These are phyloP conservation scores for Gossypium trilobum DNA, from an alignment of 441 rosid species.

Conservation along the genomic window DNA sequence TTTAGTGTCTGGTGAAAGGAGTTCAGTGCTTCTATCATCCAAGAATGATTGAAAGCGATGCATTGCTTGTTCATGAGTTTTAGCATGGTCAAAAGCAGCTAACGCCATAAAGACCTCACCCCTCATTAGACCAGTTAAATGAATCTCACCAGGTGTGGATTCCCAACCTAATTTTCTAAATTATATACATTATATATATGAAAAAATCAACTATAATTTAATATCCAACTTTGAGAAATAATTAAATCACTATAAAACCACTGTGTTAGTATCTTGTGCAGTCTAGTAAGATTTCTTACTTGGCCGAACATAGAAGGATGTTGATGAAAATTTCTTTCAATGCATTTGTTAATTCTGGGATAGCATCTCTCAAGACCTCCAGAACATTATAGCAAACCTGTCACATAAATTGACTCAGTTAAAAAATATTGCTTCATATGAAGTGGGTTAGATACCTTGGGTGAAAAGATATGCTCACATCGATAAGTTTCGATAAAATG, in stretches of 20 bases:
- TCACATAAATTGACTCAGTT: background rate
- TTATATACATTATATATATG: background rate
- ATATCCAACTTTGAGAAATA: background rate
- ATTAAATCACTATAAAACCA: background rate
- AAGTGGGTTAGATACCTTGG: background rate
- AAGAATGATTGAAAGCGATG: background rate
- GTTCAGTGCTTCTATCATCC: background rate
- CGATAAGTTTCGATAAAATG: background rate
- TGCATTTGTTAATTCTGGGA: background rate
- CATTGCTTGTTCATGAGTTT: background rate
- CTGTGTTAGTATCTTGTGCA: background rate
- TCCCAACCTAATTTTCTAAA: background rate
- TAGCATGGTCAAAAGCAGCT: background rate
- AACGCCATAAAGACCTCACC: background rate
- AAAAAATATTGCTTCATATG: background rate
- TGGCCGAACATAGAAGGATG: background rate
- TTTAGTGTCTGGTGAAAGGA: background rate
- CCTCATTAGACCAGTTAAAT: background rate
- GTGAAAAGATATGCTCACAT: background rate
- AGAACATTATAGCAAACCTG: background rate
- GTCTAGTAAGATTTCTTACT: background rate
- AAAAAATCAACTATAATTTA: background rate
- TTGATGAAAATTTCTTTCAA: background rate
- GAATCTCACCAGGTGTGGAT: background rate
- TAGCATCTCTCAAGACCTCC: background rate